phyloP scores from a whole-genome alignment of 2,329 filamentous ascomycete species.

The Epichloe sylvatica region DNA sequence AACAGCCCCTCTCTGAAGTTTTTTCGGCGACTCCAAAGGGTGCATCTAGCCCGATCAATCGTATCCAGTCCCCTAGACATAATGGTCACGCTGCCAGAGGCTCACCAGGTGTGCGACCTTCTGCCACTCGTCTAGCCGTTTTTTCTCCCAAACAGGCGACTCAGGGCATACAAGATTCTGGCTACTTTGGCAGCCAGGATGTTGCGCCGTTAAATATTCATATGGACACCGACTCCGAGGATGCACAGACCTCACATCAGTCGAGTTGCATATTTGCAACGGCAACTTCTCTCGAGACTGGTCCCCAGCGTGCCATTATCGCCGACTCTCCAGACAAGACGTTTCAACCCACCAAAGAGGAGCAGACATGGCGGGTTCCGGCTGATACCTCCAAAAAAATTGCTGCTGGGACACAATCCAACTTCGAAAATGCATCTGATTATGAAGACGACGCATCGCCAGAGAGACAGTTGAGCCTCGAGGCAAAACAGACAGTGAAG shows the following conservation, averaged over 20 bases:
- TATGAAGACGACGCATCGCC: conserved; percentile 3
- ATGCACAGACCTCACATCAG: conserved; percentile 10
- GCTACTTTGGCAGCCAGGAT: conserved; percentile 55
- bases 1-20: conserved; percentile 45
- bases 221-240: conserved; percentile 11
- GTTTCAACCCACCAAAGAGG: conserved; percentile 31
- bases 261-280: conserved; percentile 8
- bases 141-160: conserved; percentile 16
- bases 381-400: conserved; percentile 3
- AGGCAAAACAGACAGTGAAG: conserved; percentile 1
- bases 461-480: conserved; percentile 3
- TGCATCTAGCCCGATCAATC: conserved; percentile 34
- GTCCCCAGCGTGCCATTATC: conserved; percentile 15
- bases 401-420: neutral
- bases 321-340: conserved; percentile 22
- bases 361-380: conserved; percentile 21
- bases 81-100: conserved; percentile 36
- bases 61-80: conserved; percentile 42
- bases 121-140: conserved; percentile 17
- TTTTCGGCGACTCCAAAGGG: conserved; percentile 42
- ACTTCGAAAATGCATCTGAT: neutral
- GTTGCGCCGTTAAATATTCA: conserved; percentile 15
- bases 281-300: conserved; percentile 9
- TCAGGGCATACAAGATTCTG: conserved; percentile 40
- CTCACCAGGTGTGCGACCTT: conserved; percentile 20